Evolutionary conservation across 345 rosid species (phyloP).

Genomic region (Eucalyptus cladocalyx): DNA sequence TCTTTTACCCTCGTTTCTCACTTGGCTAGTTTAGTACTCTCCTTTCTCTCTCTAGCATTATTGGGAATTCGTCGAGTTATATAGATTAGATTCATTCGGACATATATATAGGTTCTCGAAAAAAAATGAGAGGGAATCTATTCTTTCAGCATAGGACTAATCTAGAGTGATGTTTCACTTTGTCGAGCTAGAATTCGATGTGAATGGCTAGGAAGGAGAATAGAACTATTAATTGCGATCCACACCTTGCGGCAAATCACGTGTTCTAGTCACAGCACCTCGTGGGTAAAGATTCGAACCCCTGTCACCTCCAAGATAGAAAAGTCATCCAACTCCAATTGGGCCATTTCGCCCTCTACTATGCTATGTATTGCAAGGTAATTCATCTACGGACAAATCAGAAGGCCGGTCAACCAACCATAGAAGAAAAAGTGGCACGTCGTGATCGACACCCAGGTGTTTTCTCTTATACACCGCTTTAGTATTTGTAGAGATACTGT

Average conservation of each 20-base stretch:
- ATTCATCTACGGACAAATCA: background rate
- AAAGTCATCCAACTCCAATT: background rate
- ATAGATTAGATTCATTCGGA: background rate
- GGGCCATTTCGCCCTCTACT: background rate
- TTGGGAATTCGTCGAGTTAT: background rate
- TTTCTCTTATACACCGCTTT: background rate
- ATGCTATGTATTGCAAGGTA: background rate
- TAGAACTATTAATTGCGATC: background rate
- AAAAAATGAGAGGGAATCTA: background rate
- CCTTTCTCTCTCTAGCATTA: background rate
- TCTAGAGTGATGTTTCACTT: background rate
- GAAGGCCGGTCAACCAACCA: background rate
- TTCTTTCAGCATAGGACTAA: background rate
- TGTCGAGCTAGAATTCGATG: background rate
- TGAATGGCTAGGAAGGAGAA: background rate
- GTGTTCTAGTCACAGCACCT: background rate
- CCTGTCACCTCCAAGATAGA: background rate
- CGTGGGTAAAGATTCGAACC: background rate
- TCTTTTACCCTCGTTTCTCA: conserved; percentile 1
- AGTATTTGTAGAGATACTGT: background rate
- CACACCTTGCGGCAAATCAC: background rate
- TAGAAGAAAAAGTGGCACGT: background rate
- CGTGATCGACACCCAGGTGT: background rate
- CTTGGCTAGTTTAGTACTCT: background rate
- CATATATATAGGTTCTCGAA: background rate